A percentile compares a stretch with the other conserved stretches of the same genome.
Evolutionary conservation across 2,329 filamentous ascomycete genomes (phyloP).

Genomic region (Monosporascus sp.): DNA sequence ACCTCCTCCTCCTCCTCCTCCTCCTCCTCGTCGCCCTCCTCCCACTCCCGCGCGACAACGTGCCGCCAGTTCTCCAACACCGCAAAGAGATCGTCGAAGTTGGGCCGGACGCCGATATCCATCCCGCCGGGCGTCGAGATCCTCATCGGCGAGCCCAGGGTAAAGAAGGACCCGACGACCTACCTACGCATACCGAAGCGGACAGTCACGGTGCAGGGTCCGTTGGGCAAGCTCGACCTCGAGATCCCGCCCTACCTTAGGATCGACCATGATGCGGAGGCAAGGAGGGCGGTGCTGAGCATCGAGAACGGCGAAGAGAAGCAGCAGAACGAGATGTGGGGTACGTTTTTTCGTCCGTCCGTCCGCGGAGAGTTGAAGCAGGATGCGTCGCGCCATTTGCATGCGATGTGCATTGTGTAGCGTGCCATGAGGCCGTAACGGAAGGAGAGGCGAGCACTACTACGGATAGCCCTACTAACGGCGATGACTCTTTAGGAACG

Average conservation of each 20-base stretch:
- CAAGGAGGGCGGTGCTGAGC: constrained; percentile 59
- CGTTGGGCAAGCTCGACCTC: constrained; percentile 72
- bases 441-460: too few relatives aligned
- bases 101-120: constrained; percentile 74
- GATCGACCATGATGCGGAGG: constrained; percentile 60
- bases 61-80: constrained; percentile 67
- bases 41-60: constrained; percentile 19
- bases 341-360: constrained; percentile 37
- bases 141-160: constrained; percentile 56
- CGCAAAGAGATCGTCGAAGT: constrained; percentile 64
- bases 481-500: constrained; percentile 55
- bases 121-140: constrained; percentile 82
- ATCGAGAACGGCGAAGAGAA: constrained; percentile 64
- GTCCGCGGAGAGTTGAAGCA: too few relatives aligned
- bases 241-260: constrained; percentile 74
- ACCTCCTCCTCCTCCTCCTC: too few relatives aligned
- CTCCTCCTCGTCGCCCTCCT: constrained; percentile 6
- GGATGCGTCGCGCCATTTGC: too few relatives aligned
- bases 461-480: too few relatives aligned
- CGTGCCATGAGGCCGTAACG: too few relatives aligned
- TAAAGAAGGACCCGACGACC: constrained; percentile 49
- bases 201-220: constrained; percentile 72
- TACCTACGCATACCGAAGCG: constrained; percentile 58
- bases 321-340: constrained; percentile 94
- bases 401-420: too few relatives aligned